Percentiles rank a stretch among this genome's conserved stretches.
These are phyloP conservation scores for Trichoderma orchidacearum DNA, from an alignment of 495 filamentous ascomycete genomes.

Conservation along the genomic window DNA sequence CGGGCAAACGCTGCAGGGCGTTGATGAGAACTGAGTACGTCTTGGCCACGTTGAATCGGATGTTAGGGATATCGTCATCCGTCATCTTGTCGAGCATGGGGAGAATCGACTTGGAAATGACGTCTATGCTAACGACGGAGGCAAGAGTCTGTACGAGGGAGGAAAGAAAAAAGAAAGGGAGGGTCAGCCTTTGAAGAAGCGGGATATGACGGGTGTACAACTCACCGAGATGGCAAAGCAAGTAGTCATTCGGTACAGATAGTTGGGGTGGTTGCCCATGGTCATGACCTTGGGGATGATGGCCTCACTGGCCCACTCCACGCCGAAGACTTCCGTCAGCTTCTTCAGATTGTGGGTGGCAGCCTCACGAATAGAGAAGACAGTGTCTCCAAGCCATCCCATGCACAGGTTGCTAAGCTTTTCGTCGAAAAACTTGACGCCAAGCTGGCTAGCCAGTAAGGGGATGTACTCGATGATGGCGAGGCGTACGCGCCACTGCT, in stretches of 20 bases:
- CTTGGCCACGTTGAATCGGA: conserved; percentile 98
- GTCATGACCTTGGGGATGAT: conserved; percentile 98
- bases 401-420: conserved; percentile 92
- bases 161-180: too few species aligned
- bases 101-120: conserved; percentile 84
- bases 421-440: conserved; percentile 96
- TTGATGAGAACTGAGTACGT: conserved; percentile 83
- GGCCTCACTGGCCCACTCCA: conserved; percentile 92
- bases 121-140: conserved; percentile 77
- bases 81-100: conserved; percentile 93
- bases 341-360: conserved; percentile 96
- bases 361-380: conserved; percentile 95
- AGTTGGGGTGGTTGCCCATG: conserved; percentile 96
- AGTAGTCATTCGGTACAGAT: conserved; percentile 98
- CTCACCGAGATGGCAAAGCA: conserved; percentile 95
- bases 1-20: conserved; percentile 78
- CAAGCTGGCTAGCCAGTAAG: conserved; percentile 85
- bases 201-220: too few species aligned
- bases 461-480: conserved; percentile 99
- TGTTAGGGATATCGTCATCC: conserved; percentile 90
- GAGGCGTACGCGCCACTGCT: conserved; percentile 96
- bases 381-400: conserved; percentile 98
- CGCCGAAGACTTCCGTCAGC: conserved; percentile 94
- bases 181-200: too few species aligned
- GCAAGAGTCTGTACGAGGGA: conserved; percentile 64